Percentiles rank a stretch among this genome's conserved stretches.
Evolutionary conservation across 2,329 filamentous ascomycete species (phyloP).

Genomic region (Mycosphaerella arachidis): DNA sequence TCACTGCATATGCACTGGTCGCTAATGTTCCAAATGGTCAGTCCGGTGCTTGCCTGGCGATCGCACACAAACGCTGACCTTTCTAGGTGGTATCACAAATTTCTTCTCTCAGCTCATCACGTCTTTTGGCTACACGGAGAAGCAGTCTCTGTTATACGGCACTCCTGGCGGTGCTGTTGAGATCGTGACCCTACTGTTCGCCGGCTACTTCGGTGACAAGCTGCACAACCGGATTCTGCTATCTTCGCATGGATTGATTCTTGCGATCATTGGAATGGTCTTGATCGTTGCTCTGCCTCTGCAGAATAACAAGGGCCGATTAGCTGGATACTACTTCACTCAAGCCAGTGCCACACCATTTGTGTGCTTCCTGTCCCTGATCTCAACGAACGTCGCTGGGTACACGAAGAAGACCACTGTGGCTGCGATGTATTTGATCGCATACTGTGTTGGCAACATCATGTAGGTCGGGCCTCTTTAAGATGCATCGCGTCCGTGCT

Average conservation of each 20-base stretch:
- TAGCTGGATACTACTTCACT: conserved; percentile 64
- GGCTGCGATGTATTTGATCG: conserved; percentile 51
- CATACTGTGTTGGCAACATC: conserved; percentile 46
- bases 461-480: conserved; percentile 9
- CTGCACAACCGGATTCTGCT: conserved; percentile 56
- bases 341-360: conserved; percentile 58
- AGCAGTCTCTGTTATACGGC: conserved; percentile 61
- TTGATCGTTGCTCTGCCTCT: conserved; percentile 61
- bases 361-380: conserved; percentile 59
- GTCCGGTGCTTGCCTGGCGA: neutral
- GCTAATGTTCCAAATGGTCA: conserved; percentile 55
- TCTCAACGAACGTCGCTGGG: conserved; percentile 58
- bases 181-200: conserved; percentile 54
- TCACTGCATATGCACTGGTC: conserved; percentile 54
- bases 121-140: conserved; percentile 60
- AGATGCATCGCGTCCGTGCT: neutral
- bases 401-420: conserved; percentile 59
- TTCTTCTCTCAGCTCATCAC: conserved; percentile 59
- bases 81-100: conserved; percentile 50
- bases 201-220: conserved; percentile 54
- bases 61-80: neutral
- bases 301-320: conserved; percentile 51
- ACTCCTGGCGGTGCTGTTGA: conserved; percentile 63
- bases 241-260: conserved; percentile 48
- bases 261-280: conserved; percentile 57